Base-by-base conservation (phyloP, 2,329 filamentous ascomycete species). In the Ceratocystis huliohia region DNA sequence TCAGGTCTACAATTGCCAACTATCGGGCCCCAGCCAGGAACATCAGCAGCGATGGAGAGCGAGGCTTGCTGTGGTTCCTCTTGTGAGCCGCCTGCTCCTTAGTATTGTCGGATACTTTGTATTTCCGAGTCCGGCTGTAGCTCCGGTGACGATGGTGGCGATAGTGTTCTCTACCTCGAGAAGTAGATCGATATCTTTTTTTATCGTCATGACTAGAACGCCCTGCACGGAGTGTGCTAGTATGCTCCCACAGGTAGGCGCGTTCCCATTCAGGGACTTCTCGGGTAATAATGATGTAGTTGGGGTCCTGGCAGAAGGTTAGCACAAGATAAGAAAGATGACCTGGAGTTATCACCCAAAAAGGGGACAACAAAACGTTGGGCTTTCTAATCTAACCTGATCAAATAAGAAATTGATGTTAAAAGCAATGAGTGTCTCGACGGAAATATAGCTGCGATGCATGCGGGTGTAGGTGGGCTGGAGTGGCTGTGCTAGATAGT, bases 191-290 rank as follows among this genome's bases (percentile, higher is more conserved):
- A 1, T 6, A 8, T 33, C 25, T 48, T 50, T 48, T 30, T 37
- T 63, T 13, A 62, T 79, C 59, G 73, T 73, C 17, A 5, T 62
- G 7, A 17, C 41, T 17, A 7, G 28, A 41, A 5, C 79, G 77
- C 72, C 78, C 80, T 71, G 85, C 82, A n/a, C 85, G 84, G 69
- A 89, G 73, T 56, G 80, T 77, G 69, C 80, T 80, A 2, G 88
- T 90, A 75, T 91, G 87, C 56, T 83, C 81, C 81, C 88, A 92
- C 62, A 91, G 81, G 66, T 84, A 78, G 67, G 89, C 82, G 72
- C 90, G 88, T 73, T 90, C 83, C 69, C 83, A 82, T 70, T 90
- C 85, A 3, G 84, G 82, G 64, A 91, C 84, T 84, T 84, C 89
- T 66, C 84, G 80, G 75, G 88, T 88, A 76, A 91, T 88, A 68